Conservation (phyloP, 2,329 filamentous ascomycete species). For the Talaromyces rugulosus region DNA sequence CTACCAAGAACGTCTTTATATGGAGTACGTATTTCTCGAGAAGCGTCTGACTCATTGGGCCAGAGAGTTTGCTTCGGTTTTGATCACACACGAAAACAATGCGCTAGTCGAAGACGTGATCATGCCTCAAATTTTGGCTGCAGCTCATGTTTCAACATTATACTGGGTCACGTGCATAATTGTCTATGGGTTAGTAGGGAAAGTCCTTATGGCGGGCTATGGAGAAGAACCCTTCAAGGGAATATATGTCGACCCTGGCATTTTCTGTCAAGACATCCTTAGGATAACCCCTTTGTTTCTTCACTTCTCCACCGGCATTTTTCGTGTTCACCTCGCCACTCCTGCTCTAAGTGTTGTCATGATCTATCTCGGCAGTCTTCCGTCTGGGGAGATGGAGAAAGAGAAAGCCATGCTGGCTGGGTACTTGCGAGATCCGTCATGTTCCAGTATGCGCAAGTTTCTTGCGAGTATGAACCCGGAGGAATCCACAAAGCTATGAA, state of each 20-base stretch:
- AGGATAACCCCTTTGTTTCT: background rate
- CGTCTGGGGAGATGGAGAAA: background rate
- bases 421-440: conserved; percentile 1
- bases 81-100: background rate
- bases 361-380: background rate
- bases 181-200: background rate
- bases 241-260: background rate
- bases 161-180: conserved; percentile 1
- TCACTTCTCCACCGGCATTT: background rate
- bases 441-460: background rate
- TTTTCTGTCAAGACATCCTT: background rate
- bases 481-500: background rate
- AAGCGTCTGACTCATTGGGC: background rate
- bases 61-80: background rate
- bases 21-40: background rate
- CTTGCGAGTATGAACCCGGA: background rate
- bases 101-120: background rate
- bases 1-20: background rate
- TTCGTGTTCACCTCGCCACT: conserved; percentile 1
- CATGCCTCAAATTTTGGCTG: background rate
- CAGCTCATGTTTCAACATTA: background rate
- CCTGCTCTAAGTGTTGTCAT: background rate
- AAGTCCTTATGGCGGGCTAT: background rate
- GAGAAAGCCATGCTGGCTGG: background rate
- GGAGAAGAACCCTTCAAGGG: background rate